phyloP scores from a whole-genome alignment of 768 basidiomycete genomes.

The Daedalea quercina region DNA sequence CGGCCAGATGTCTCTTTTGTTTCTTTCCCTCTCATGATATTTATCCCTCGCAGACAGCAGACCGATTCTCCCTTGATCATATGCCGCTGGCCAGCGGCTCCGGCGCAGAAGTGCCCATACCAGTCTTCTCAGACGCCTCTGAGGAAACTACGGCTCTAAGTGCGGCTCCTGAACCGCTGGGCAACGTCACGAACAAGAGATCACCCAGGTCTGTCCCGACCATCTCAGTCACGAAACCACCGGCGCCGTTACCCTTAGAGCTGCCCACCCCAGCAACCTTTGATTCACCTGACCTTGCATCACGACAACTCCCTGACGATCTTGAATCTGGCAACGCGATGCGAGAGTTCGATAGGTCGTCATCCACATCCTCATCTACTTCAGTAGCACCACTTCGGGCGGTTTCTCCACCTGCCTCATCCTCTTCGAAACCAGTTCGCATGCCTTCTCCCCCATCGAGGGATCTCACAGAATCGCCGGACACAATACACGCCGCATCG shows the following conservation, averaged over 20 bases:
- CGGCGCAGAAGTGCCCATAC: constrained; percentile 58
- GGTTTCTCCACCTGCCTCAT: not conserved
- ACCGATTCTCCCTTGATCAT: constrained; percentile 26
- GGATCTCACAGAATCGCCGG: constrained; percentile 4
- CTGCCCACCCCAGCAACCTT: constrained; percentile 56
- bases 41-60: constrained; percentile 27
- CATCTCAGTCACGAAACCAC: constrained; percentile 63
- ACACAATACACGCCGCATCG: constrained; percentile 1
- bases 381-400: not conserved
- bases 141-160: constrained; percentile 12
- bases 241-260: constrained; percentile 62
- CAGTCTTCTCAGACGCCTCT: constrained; percentile 39
- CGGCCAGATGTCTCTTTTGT: constrained; percentile 11
- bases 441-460: constrained; percentile 1
- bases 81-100: constrained; percentile 22
- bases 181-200: constrained; percentile 19
- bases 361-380: not conserved
- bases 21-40: not conserved
- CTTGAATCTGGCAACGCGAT: constrained; percentile 14
- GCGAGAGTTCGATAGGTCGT: constrained; percentile 8
- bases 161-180: constrained; percentile 13
- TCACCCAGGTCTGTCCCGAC: constrained; percentile 34
- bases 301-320: constrained; percentile 5
- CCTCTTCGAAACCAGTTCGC: not conserved
- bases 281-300: not conserved